phyloP scores from a whole-genome alignment of 1,284 basidiomycete genomes.

The Naganishia cerealis region DNA sequence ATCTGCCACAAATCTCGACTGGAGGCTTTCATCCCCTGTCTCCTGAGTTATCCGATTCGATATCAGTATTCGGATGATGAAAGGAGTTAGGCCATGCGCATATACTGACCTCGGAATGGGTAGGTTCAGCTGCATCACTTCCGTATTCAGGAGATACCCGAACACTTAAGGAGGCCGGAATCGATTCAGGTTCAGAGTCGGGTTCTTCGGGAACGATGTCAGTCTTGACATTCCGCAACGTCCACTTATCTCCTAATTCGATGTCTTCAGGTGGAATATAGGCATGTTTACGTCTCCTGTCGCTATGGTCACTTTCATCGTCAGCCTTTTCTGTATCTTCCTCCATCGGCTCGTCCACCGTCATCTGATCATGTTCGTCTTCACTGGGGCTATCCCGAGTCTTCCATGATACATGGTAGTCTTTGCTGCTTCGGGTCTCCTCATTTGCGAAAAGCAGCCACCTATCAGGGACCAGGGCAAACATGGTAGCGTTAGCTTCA shows the following conservation, averaged over 20 bases:
- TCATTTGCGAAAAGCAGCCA: conserved; percentile 50
- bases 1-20: conserved; percentile 33
- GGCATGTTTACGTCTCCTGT: conserved; percentile 15
- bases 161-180: conserved; percentile 35
- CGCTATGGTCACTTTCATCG: conserved; percentile 37
- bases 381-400: conserved; percentile 41
- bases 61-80: not conserved
- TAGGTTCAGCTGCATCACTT: conserved; percentile 6
- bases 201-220: conserved; percentile 19
- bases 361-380: conserved; percentile 5
- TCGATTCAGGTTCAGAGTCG: conserved; percentile 33
- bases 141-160: conserved; percentile 35
- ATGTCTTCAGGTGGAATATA: conserved; percentile 27
- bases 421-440: conserved; percentile 41
- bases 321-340: conserved; percentile 48
- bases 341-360: conserved; percentile 39
- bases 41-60: conserved; percentile 30
- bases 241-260: conserved; percentile 32
- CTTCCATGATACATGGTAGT: conserved; percentile 44
- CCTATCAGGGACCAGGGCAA: conserved; percentile 37
- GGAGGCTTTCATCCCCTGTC: conserved; percentile 53
- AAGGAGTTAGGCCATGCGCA: not conserved
- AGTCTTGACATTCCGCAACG: conserved; percentile 28
- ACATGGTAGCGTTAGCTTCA: not conserved
- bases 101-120: not conserved